Base-by-base conservation (phyloP, 805 yeast genomes). In the Zygosaccharomyces pseudorouxii region DNA sequence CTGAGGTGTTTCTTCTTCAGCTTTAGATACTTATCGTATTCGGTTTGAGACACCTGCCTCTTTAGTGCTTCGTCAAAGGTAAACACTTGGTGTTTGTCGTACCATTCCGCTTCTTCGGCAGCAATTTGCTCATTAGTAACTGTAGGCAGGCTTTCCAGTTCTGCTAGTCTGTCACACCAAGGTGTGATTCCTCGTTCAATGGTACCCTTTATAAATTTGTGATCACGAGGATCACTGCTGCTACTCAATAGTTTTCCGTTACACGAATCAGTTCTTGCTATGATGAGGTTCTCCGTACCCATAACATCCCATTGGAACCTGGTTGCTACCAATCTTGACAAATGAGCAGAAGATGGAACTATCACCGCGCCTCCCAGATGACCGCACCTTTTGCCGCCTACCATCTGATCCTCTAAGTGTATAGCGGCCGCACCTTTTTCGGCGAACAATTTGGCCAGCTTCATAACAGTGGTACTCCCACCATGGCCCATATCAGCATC, bases 401-500 rank as follows among this genome's bases (percentile, higher is more conserved):
- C 82, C 36, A 80, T 65, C 60, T 80, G 83, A 60, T 81, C 86
- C 53, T 81, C 86, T 22, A 79, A 64, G 59, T 81, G 86, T 42
- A 81, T 76, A n/a, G 78, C 84, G 1, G 84, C 80, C 3, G 86
- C 84, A 20, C 86, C 86, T 18, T 72, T 71, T 60, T 80, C 85
- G n/a, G 82, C 84, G 67, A 81, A 81, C 44, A 79, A 60, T 58
- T 81, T 81, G 20, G 85, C 82, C 47, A 80, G 64, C 58, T 81
- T 81, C 86, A 81, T 80, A 3, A 80, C 81, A 0, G 84, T 72
- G 2, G 80, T 76, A 11, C 74, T 64, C 10, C 84, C 83, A 16
- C 86, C 86, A 59, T 79, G 84, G 3, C 86, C 86, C 56, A 82
- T 80, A 53, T 81, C 86, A 2, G 77, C 86, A 59, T 81, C 86